Base-by-base conservation (phyloP, 2,329 filamentous ascomycete genomes). In the Emmonsiellopsis sp. region DNA sequence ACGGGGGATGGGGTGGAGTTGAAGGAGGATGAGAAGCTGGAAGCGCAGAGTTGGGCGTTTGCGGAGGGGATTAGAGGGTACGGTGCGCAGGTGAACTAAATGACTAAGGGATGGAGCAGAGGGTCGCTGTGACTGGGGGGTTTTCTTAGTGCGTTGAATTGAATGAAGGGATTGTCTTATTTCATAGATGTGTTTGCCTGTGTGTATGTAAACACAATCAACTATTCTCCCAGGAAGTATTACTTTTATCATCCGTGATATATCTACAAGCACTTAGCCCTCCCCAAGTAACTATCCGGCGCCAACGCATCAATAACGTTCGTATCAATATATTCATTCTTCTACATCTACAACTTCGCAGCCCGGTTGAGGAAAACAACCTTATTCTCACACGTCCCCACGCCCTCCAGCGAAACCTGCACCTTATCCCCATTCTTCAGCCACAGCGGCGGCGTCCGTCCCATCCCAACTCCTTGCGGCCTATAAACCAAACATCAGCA, bases 11-110 rank as follows among this genome's bases (percentile, higher is more conserved):
- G 87, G n/a, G 84, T 97, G 55, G 86, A 94, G 53, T 69, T 96
- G 61, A 85, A 85, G 70, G 83, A 94, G 72, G 76, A 87, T 63
- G 87, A 95, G 77, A 84, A 90, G 79, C 78, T 98, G 60, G 91
- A 97, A 79, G 80, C 85, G 64, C 92, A 97, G 80, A 96, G 90
- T 80, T 97, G 92, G 93, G 90, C 88, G 50, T 98, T 98, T 76
- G 93, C 93, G 27, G 92, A 97, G 69, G 81, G 85, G 63, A 96
- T 98, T 71, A 86, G 83, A 71, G 93, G 93, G 44, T 98, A 98
- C 69, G 93, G 93, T 57, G 94, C 91, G 31, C 91, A 97, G 78
- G 72, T 74, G 55, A 73, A 74, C 61, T 80, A 69, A 17, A 17
- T 17, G 17, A 60, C 53, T 42, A 27, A 1, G 21, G 50, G 37